Evolutionary conservation across 2,329 filamentous ascomycete species (phyloP), one percentile per base, ranked within the genome.

Genomic region (Trichothecium sympodiale): DNA sequence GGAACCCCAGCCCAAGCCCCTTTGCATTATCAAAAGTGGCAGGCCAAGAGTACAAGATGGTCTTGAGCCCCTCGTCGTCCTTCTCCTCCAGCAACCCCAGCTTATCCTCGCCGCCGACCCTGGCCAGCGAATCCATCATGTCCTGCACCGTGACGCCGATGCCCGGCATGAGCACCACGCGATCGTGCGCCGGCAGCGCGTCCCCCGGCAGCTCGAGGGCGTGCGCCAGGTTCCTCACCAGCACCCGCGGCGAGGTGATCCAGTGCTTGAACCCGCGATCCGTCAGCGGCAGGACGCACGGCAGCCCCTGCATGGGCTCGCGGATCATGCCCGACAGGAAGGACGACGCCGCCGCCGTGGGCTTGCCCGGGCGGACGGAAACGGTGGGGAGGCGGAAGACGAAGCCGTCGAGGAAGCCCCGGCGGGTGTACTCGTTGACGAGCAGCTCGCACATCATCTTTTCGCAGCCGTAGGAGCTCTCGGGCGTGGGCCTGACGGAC

Each of bases 291-390:
- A 69, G 57, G 2, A 63, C 47, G 20, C 60, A 66, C 31, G 60
- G 52, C 35, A 61, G 48, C 5, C 69, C 69, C 28, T 43, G 37
- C 33, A 63, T 55, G 14, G 64, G 56, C 17, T 77, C 73, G 13
- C 74, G 60, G 35, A 77, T 70, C 47, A 78, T 76, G 3, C 73
- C 73, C 5, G 61, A 70, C 3, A 74, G 61, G 46, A 77, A 78
- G 0, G 66, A 71, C 5, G 65, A 71, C 4, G 73, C 72, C 0
- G 73, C 72, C 0, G 71, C 70, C 3, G 74, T 74, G 0, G 76
- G 75, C 20, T 62, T 64, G 2, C 76, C 75, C 0, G 74, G 70
- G 4, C 76, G 61, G 2, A 80, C 71, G 0, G 71, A 71, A 13
- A 80, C 67, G 0, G 74, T 79, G 0, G 75, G 74, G 12, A 79